A percentile compares a stretch with the other conserved stretches of the same genome.
phyloP scores from a whole-genome alignment of 768 basidiomycete species.

The Mycena albidolilacea region DNA sequence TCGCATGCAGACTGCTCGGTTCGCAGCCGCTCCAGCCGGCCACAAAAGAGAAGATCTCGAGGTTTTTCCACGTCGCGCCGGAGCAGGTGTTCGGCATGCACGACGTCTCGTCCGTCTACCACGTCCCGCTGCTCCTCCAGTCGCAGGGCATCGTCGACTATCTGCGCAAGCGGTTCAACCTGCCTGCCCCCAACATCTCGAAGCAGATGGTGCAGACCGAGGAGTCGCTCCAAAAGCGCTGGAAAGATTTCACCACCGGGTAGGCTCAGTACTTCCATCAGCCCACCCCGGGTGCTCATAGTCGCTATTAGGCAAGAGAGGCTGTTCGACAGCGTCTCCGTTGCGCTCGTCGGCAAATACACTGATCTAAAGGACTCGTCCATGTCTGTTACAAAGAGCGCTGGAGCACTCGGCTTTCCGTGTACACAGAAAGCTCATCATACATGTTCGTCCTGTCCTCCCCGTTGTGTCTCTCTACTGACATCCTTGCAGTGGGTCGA shows the following conservation, averaged over 20 bases:
- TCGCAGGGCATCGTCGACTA: slow-evolving; percentile 94
- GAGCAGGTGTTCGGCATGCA: slow-evolving; percentile 96
- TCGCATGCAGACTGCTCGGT: slow-evolving; percentile 91
- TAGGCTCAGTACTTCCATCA: slow-evolving; percentile 51
- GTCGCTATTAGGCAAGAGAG: slow-evolving; percentile 84
- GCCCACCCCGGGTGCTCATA: neutral
- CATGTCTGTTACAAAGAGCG: slow-evolving; percentile 97
- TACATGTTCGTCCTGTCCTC: slow-evolving; percentile 71
- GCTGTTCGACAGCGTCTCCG: slow-evolving; percentile 88
- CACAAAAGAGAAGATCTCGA: slow-evolving; percentile 96
- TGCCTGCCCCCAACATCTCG: slow-evolving; percentile 69
- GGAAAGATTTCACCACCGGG: slow-evolving; percentile 90
- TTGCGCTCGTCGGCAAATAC: slow-evolving; percentile 97
- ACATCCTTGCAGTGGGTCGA: slow-evolving; percentile 87
- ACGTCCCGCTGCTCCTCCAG: slow-evolving; percentile 92
- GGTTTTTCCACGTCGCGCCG: slow-evolving; percentile 97
- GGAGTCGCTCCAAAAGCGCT: slow-evolving; percentile 72
- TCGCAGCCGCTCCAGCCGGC: slow-evolving; percentile 85
- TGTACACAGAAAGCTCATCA: slow-evolving; percentile 84
- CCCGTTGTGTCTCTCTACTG: neutral
- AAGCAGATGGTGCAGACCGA: slow-evolving; percentile 75
- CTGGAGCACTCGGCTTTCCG: slow-evolving; percentile 97
- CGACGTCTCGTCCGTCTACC: slow-evolving; percentile 96
- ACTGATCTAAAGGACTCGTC: slow-evolving; percentile 97
- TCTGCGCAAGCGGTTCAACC: slow-evolving; percentile 85